Base-by-base conservation (phyloP, 2,329 filamentous ascomycete genomes). In the Diaporthe ampelina region DNA sequence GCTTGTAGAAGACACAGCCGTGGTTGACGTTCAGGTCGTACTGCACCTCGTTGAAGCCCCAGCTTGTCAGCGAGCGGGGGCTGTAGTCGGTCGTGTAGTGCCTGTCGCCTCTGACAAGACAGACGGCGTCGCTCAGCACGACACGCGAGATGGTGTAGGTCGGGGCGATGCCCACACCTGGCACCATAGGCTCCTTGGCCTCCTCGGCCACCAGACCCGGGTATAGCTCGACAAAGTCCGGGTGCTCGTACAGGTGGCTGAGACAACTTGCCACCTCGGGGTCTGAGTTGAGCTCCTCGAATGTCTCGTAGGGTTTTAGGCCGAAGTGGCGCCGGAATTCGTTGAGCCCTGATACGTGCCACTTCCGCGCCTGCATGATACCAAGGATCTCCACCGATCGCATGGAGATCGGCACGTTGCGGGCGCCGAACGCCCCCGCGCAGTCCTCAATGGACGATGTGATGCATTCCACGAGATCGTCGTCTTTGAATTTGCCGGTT, bases 241-340 rank as follows among this genome's bases (percentile, higher is more conserved):
- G 93, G 79, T 95, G 92, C 75, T 94, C 92, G 81, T 95, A 95
- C 15, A 97, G 86, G 73, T 91, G 86, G 21, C 88, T 86, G 6
- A 95, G 87, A 35, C 90, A 86, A 63, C 92, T 88, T 2, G 93
- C 90, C 21, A 96, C 89, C 19, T 90, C 88, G 0, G 92, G 92
- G 77, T 97, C 92, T 0, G 92, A 91, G 81, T 95, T 97, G 84
- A 97, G 95, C 68, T 95, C 94, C 81, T 95, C 93, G 75, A 97
- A 97, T 0, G 87, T 93, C 29, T 92, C 90, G 80, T 97, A 92
- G 0, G 90, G 89, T 83, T 94, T 93, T 8, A 97, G 86, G 1
- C 92, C 91, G 78, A 96, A 95, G 84, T 95, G 94, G 81, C 93
- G 92, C 70, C 94, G 90, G 86, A 97, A 97, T 84, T 97, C 94